These are phyloP conservation scores for Ceraceosorus bombacis DNA, from an alignment of 1,284 basidiomycete genomes.

Conservation along the genomic window DNA sequence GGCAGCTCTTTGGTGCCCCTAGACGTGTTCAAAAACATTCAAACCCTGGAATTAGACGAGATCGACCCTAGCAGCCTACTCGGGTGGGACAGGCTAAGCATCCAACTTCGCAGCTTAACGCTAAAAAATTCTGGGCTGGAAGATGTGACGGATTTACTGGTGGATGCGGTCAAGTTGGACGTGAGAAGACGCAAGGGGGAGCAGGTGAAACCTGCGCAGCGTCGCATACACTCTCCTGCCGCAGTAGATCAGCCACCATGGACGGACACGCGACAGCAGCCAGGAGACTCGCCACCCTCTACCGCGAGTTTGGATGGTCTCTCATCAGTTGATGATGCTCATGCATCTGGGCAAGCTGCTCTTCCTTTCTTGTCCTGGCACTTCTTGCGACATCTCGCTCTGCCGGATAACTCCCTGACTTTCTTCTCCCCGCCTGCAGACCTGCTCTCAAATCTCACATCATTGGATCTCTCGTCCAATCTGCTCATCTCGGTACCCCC, in stretches of 20 bases:
- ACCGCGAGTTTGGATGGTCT: neutral
- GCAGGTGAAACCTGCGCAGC: constrained; percentile 9
- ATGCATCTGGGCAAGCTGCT: constrained; percentile 32
- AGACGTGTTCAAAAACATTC: constrained; percentile 72
- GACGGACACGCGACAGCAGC: constrained; percentile 1
- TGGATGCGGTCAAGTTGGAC: constrained; percentile 68
- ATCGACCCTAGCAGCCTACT: constrained; percentile 74
- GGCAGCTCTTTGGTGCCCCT: constrained; percentile 67
- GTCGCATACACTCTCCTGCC: constrained; percentile 12
- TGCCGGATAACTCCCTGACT: constrained; percentile 73
- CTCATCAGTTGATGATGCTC: neutral
- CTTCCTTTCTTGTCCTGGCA: constrained; percentile 69
- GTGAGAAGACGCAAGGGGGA: constrained; percentile 54
- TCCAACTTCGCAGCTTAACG: constrained; percentile 65
- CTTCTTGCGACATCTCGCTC: constrained; percentile 66
- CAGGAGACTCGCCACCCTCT: constrained; percentile 1
- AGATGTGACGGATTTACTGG: constrained; percentile 71
- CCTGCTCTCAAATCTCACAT: constrained; percentile 54
- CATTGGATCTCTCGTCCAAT: constrained; percentile 50
- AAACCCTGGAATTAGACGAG: constrained; percentile 65
- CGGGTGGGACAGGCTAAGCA: constrained; percentile 73
- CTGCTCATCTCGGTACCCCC: constrained; percentile 56
- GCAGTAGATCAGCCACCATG: neutral
- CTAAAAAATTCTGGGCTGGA: constrained; percentile 70
- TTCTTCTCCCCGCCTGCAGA: constrained; percentile 56